Conservation (phyloP, 1,139 yeast species). For the Candida glucosophila region DNA sequence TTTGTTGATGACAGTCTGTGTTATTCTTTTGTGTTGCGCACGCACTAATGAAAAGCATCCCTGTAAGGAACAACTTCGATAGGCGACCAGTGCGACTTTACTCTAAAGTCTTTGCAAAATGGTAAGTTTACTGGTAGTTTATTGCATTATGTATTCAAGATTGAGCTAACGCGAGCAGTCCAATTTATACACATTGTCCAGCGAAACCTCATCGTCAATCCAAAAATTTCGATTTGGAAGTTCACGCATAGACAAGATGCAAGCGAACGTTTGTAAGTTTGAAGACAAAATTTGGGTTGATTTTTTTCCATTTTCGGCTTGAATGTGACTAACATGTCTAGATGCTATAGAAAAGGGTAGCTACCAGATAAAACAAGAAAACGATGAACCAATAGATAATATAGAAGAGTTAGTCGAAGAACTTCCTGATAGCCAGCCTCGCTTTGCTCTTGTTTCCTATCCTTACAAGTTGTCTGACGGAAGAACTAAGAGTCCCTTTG, state of each 20-base stretch:
- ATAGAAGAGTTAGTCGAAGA: constrained; percentile 63
- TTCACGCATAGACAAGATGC: constrained; percentile 54
- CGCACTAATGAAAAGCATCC: no score
- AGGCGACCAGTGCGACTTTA: background rate
- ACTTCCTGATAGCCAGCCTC: constrained; percentile 74
- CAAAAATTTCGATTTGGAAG: constrained; percentile 68
- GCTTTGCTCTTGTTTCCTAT: constrained; percentile 70
- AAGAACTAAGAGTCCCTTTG: constrained; percentile 63
- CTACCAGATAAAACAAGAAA: constrained; percentile 47
- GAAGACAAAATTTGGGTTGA: background rate
- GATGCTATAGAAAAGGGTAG: constrained; percentile 47
- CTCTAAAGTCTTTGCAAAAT: constrained; percentile 1
- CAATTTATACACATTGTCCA: constrained; percentile 55
- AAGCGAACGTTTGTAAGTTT: constrained; percentile 54
- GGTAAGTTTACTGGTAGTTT: constrained; percentile 1
- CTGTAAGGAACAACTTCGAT: no score
- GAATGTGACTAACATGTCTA: no score
- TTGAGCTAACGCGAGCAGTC: constrained; percentile 24
- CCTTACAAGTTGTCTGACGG: constrained; percentile 68
- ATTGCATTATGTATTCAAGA: no score
- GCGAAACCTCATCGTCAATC: constrained; percentile 52
- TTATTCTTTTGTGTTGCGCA: constrained; percentile 6
- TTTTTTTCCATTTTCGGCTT: no score
- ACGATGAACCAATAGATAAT: constrained; percentile 31
- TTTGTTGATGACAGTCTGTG: constrained; percentile 6